Evolutionary conservation across 2,329 filamentous ascomycete species (phyloP).

Genomic region (Venturia nashicola): DNA sequence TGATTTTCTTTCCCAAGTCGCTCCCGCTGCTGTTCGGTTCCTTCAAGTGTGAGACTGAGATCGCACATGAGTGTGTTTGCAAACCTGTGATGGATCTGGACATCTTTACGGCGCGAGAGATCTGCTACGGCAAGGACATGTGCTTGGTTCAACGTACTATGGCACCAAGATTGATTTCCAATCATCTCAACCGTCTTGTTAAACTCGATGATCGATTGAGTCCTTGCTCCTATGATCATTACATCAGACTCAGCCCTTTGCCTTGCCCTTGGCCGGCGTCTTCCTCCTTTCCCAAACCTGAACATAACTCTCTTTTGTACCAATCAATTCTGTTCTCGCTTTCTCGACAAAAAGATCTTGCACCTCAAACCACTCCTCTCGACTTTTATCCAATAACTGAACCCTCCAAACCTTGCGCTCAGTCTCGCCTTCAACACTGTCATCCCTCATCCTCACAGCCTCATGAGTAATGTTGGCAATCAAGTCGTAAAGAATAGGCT

Average conservation of each 20-base stretch:
- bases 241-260: neutral
- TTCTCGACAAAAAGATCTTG: conserved; percentile 91
- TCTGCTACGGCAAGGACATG: neutral
- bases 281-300: conserved; percentile 91
- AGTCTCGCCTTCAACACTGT: conserved; percentile 75
- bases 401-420: conserved; percentile 95
- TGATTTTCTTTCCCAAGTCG: no score
- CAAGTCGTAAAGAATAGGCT: conserved; percentile 89
- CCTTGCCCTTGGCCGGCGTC: conserved; percentile 27
- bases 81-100: no score
- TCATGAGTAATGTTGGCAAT: conserved; percentile 90
- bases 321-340: conserved; percentile 77
- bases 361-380: conserved; percentile 81
- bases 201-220: neutral
- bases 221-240: neutral
- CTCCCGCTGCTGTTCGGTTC: no score
- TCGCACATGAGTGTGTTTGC: no score
- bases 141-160: neutral
- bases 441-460: conserved; percentile 63
- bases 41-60: no score
- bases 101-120: no score
- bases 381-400: conserved; percentile 69
- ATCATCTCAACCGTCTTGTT: neutral
- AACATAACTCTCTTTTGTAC: conserved; percentile 86
- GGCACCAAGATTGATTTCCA: neutral